phyloP scores from a whole-genome alignment of 2,329 filamentous ascomycete genomes.

The Gnomoniopsis smithogilvyi region DNA sequence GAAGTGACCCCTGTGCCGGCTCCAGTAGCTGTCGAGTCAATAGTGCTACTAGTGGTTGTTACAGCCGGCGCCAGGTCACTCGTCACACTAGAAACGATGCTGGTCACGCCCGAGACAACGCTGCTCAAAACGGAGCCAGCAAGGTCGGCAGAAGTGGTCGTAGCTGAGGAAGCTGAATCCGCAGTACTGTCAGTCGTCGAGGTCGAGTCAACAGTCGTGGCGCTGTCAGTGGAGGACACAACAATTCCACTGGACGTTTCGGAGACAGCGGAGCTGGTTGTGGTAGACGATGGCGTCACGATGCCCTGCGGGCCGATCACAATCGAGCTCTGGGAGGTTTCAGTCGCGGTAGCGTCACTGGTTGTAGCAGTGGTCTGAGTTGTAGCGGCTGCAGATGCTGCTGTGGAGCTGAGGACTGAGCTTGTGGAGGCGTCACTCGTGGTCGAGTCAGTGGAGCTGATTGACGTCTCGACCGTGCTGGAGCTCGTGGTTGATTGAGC shows the following conservation, averaged over 20 bases:
- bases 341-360: not conserved
- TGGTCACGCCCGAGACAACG: not conserved
- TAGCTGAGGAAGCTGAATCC: conserved; percentile 21
- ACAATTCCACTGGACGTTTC: not conserved
- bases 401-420: not conserved
- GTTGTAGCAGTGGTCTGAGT: not conserved
- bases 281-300: not conserved
- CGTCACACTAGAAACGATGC: conserved; percentile 19
- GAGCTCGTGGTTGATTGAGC: not conserved
- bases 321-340: not conserved
- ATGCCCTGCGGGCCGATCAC: not conserved
- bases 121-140: conserved; percentile 18
- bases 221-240: not conserved
- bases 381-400: not conserved
- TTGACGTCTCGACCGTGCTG: not conserved
- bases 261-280: not conserved
- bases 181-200: not conserved
- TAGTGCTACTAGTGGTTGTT: conserved; percentile 9
- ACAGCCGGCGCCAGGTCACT: conserved; percentile 13
- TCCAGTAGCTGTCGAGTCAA: conserved; percentile 8
- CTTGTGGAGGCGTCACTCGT: not conserved
- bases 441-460: not conserved
- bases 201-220: not conserved
- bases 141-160: not conserved
- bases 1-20: not conserved